Evolutionary conservation across 768 basidiomycete genomes (phyloP).

Genomic region (Lentinula edodes): DNA sequence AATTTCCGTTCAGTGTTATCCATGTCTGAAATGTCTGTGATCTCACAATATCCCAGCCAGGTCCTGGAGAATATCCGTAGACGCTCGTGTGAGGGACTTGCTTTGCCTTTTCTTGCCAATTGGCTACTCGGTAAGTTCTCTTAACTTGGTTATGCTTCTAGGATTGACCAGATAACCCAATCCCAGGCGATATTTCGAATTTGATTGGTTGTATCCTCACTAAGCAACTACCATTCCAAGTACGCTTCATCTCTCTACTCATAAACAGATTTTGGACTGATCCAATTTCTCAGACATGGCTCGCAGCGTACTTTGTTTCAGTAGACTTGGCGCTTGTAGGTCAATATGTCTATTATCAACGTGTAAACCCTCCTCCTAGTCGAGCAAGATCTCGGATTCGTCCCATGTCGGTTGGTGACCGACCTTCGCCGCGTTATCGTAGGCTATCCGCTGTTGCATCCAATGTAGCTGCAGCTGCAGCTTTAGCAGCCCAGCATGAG

Average conservation of each 20-base stretch:
- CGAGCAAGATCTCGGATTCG: conserved; percentile 37
- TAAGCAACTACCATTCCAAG: conserved; percentile 92
- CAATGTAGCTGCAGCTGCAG: conserved; percentile 68
- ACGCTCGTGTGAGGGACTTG: conserved; percentile 84
- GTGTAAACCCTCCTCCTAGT: conserved; percentile 25
- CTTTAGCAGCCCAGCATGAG: conserved; percentile 61
- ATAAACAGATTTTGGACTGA: conserved; percentile 8
- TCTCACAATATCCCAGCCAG: conserved; percentile 47
- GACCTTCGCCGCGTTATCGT: conserved; percentile 57
- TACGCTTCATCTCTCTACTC: conserved; percentile 37
- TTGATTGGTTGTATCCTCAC: conserved; percentile 89
- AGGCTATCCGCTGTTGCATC: conserved; percentile 64
- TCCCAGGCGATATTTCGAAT: conserved; percentile 85
- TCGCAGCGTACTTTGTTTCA: conserved; percentile 86
- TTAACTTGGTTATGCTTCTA: not conserved
- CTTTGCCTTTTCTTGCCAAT: conserved; percentile 87
- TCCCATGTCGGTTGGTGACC: conserved; percentile 42
- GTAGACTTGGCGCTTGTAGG: conserved; percentile 71
- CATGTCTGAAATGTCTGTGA: not conserved
- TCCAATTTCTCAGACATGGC: conserved; percentile 57
- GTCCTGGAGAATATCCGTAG: conserved; percentile 70
- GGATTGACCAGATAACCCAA: not conserved
- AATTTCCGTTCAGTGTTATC: conserved; percentile 67
- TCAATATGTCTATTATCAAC: conserved; percentile 80
- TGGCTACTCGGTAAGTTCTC: conserved; percentile 77